Evolutionary conservation across 129 eudicot species (phyloP).

Genomic region (Saposhnikovia divaricata): DNA sequence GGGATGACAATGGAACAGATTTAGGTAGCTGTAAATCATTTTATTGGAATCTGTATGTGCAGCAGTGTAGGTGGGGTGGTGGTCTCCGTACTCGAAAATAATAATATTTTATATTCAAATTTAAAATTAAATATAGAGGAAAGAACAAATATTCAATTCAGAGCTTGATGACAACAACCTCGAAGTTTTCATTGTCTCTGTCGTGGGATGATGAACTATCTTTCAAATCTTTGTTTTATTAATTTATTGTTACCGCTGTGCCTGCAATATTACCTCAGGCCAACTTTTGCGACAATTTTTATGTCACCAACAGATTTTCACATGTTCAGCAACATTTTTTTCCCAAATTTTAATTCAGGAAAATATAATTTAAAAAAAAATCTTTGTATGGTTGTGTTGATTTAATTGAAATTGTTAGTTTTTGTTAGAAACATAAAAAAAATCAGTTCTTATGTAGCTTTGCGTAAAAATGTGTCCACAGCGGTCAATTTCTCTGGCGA

Average conservation of each 20-base stretch:
- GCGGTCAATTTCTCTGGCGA: not conserved
- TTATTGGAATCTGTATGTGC: not conserved
- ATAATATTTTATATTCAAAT: not conserved
- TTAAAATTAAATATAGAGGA: not conserved
- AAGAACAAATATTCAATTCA: constrained; percentile 10
- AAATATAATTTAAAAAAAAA: no score
- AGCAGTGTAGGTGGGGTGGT: not conserved
- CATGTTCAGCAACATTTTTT: not conserved
- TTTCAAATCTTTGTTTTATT: not conserved
- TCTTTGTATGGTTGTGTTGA: no score
- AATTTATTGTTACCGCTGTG: not conserved
- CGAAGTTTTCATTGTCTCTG: not conserved
- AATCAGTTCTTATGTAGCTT: no score
- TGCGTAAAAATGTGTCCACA: no score
- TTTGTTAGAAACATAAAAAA: no score
- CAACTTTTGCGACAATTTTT: not conserved
- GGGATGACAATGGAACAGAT: not conserved
- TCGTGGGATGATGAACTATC: not conserved
- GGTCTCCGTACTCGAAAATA: constrained; percentile 21
- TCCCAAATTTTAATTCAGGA: no score
- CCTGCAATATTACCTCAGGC: not conserved
- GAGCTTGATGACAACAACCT: not conserved
- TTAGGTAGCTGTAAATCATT: constrained; percentile 4
- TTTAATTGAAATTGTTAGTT: no score
- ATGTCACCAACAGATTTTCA: not conserved